phyloP scores from a whole-genome alignment of 2,329 filamentous ascomycete genomes.

The Arthroderma uncinatum region DNA sequence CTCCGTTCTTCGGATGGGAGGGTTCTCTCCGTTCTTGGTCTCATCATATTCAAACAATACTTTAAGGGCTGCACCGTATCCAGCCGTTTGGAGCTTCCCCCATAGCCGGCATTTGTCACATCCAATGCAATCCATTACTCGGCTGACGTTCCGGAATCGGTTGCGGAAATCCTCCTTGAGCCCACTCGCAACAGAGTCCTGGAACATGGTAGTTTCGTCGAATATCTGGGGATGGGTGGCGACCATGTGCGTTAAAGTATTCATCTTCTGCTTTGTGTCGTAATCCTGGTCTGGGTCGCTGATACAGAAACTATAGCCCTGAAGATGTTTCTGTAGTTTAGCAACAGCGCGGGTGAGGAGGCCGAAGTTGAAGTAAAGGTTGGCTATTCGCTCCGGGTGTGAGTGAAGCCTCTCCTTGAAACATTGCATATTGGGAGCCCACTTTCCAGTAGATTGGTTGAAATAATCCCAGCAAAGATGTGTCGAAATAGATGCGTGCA shows the following conservation, averaged over 20 bases:
- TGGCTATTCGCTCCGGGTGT: slow-evolving; percentile 83
- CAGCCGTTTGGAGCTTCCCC: slow-evolving; percentile 92
- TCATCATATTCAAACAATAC: slow-evolving; percentile 89
- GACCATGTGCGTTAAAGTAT: slow-evolving; percentile 61
- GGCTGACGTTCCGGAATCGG: slow-evolving; percentile 90
- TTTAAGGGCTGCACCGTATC: slow-evolving; percentile 90
- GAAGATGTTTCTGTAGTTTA: slow-evolving; percentile 73
- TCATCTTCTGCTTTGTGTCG: slow-evolving; percentile 68
- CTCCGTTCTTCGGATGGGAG: slow-evolving; percentile 73
- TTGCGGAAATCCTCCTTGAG: slow-evolving; percentile 96
- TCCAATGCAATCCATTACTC: slow-evolving; percentile 96
- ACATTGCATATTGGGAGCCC: slow-evolving; percentile 82
- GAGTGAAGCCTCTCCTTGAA: slow-evolving; percentile 77
- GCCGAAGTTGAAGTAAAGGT: slow-evolving; percentile 98
- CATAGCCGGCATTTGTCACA: slow-evolving; percentile 97
- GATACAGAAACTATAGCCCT: slow-evolving; percentile 81
- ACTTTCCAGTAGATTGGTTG: slow-evolving; percentile 87
- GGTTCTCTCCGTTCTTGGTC: slow-evolving; percentile 50
- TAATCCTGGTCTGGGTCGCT: slow-evolving; percentile 70
- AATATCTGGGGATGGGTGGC: slow-evolving; percentile 65
- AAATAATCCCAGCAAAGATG: slow-evolving; percentile 94
- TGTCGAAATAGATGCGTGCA: slow-evolving; percentile 95
- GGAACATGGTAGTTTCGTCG: slow-evolving; percentile 92
- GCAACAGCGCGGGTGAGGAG: slow-evolving; percentile 83
- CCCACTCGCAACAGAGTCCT: slow-evolving; percentile 51